Percentiles rank a stretch among this genome's conserved stretches.
These are phyloP conservation scores for Fusarium sp. DNA, from an alignment of 2,329 filamentous ascomycete genomes.

Conservation along the genomic window DNA sequence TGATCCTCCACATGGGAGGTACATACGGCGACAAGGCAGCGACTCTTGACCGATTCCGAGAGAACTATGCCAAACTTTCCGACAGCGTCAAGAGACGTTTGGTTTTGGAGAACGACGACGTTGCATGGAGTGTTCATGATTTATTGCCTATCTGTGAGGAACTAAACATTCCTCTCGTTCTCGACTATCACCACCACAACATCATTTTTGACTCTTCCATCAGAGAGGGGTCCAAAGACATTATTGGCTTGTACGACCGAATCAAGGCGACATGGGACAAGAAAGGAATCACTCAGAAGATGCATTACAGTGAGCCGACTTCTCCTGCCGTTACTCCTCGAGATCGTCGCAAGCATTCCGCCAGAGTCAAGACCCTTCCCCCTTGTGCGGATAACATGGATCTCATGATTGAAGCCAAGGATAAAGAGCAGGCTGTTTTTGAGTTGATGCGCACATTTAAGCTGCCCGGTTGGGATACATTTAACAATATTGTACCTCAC, in stretches of 20 bases:
- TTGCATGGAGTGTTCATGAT: slow-evolving; percentile 92
- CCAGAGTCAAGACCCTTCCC: slow-evolving; percentile 81
- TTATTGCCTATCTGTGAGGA: slow-evolving; percentile 90
- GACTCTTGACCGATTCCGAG: slow-evolving; percentile 80
- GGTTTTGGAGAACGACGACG: slow-evolving; percentile 94
- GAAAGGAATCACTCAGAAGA: slow-evolving; percentile 90
- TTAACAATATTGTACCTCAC: slow-evolving; percentile 83
- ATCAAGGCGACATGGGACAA: slow-evolving; percentile 86
- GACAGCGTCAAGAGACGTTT: slow-evolving; percentile 80
- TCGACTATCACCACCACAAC: slow-evolving; percentile 96
- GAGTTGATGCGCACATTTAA: slow-evolving; percentile 91
- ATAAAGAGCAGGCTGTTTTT: slow-evolving; percentile 97
- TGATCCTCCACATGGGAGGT: slow-evolving; percentile 95
- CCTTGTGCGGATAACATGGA: slow-evolving; percentile 88
- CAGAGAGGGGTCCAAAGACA: slow-evolving; percentile 86
- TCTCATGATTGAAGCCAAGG: slow-evolving; percentile 99
- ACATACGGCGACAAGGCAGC: slow-evolving; percentile 87
- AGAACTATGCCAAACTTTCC: slow-evolving; percentile 76
- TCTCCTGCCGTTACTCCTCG: slow-evolving; percentile 74
- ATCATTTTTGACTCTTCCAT: slow-evolving; percentile 83
- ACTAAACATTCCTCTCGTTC: slow-evolving; percentile 89
- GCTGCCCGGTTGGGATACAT: slow-evolving; percentile 79
- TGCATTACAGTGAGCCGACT: slow-evolving; percentile 90
- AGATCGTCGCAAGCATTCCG: slow-evolving; percentile 85
- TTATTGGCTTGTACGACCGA: slow-evolving; percentile 76